Evolutionary conservation across 345 rosid genomes (phyloP).

Genomic region (Nasturtium officinale): DNA sequence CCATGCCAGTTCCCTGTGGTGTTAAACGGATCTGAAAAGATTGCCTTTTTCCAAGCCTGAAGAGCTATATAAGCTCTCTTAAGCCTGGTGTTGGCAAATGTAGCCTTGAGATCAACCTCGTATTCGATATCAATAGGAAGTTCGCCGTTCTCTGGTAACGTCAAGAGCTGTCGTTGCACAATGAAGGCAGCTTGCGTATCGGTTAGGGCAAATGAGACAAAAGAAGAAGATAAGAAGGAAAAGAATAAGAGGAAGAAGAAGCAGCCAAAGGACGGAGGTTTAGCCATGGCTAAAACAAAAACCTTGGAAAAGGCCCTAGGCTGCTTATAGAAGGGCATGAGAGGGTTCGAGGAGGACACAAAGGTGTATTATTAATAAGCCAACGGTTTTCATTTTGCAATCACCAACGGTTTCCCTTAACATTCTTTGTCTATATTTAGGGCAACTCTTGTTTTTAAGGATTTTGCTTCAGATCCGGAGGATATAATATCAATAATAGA

Average conservation of each 20-base stretch:
- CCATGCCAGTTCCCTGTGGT: slow-evolving; percentile 80
- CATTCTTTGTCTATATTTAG: slow-evolving; percentile 37
- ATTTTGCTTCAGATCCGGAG: slow-evolving; percentile 35
- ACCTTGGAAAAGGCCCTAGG: slow-evolving; percentile 76
- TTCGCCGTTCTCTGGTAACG: slow-evolving; percentile 48
- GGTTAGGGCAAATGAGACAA: slow-evolving; percentile 50
- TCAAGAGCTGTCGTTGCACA: slow-evolving; percentile 66
- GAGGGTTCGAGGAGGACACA: slow-evolving; percentile 32
- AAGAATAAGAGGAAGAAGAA: slow-evolving; percentile 43
- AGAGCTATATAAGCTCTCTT: slow-evolving; percentile 71
- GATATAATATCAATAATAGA: slow-evolving; percentile 31
- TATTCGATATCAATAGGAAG: slow-evolving; percentile 45
- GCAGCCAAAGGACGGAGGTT: slow-evolving; percentile 60
- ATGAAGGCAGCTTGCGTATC: slow-evolving; percentile 64
- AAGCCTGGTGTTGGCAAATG: slow-evolving; percentile 62
- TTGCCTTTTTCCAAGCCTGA: slow-evolving; percentile 76
- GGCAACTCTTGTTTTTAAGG: slow-evolving; percentile 15
- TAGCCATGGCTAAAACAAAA: slow-evolving; percentile 48
- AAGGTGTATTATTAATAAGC: slow-evolving; percentile 38
- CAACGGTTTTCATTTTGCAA: slow-evolving; percentile 20
- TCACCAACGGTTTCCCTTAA: slow-evolving; percentile 31
- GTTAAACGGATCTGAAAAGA: slow-evolving; percentile 76
- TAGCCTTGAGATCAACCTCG: slow-evolving; percentile 42
- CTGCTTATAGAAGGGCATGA: slow-evolving; percentile 57
- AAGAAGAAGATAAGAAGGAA: slow-evolving; percentile 37